phyloP scores from a whole-genome alignment of 495 filamentous ascomycete genomes.

The Penicillium dipodomyicola region DNA sequence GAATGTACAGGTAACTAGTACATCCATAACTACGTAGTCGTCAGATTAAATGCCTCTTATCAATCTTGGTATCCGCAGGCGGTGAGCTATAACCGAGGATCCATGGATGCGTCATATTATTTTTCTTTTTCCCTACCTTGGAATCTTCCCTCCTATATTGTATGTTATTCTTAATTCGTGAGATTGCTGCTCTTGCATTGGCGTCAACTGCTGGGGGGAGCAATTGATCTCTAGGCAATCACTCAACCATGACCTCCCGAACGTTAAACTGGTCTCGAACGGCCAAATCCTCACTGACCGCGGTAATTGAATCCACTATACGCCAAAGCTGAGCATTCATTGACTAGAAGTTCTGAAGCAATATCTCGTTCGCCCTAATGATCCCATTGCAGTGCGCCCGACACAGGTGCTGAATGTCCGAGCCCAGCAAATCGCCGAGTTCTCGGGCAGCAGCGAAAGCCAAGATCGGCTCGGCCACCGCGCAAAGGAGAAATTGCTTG shows the following conservation, averaged over 20 bases:
- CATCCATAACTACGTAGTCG: no score
- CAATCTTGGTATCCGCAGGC: constrained; percentile 21
- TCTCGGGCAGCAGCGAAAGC: constrained; percentile 34
- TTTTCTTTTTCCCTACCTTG: background rate
- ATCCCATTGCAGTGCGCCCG: constrained; percentile 13
- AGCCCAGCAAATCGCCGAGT: constrained; percentile 35
- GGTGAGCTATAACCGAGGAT: constrained; percentile 27
- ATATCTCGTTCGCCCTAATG: constrained; percentile 22
- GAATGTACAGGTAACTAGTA: background rate
- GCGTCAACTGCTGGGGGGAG: constrained; percentile 7
- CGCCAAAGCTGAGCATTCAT: constrained; percentile 11
- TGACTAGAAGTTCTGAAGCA: constrained; percentile 18
- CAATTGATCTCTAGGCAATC: background rate
- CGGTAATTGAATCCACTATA: constrained; percentile 18
- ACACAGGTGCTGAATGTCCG: constrained; percentile 23
- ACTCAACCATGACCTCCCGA: constrained; percentile 36
- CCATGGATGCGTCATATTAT: constrained; percentile 29
- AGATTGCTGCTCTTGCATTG: constrained; percentile 6
- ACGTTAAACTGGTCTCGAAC: constrained; percentile 36
- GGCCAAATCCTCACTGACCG: constrained; percentile 32
- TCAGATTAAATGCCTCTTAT: constrained; percentile 10
- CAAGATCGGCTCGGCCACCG: constrained; percentile 43
- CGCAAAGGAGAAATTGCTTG: constrained; percentile 49
- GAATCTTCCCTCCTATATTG: background rate
- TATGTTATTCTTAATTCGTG: constrained; percentile 1